Evolutionary conservation across 2,329 filamentous ascomycete genomes (phyloP), one percentile per base, ranked within the genome.

Genomic region (Clarireedia monteithiana): DNA sequence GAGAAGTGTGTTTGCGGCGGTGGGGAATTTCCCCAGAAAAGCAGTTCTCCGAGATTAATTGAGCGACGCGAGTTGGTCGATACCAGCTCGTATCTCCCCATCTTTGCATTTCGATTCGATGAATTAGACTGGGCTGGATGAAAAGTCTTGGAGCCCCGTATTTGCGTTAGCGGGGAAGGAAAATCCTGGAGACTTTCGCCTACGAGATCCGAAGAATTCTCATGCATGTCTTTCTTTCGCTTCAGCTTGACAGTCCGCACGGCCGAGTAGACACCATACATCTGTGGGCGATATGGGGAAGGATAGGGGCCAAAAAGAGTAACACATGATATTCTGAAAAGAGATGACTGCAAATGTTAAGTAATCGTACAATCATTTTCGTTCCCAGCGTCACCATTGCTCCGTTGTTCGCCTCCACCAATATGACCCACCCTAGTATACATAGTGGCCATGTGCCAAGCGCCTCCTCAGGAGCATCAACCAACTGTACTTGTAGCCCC

Each of bases 11-110:
- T 34, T 23, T 39, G 30, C n/a, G 34, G 27, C 27, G 46, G 44
- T 53, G 44, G 44, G 51, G 44, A 39, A 48, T 48, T 39, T 39
- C 44, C 51, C 51, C 44, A 53, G 51, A 53, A 38, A 27, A 53
- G 51, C 34, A 20, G 10, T 20, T 14, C 5, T 44, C 44, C 15
- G 36, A 27, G 20, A 38, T 53, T 48, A 30, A 27, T 45, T 5
- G 40, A 40, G 17, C 5, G 2, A 20, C 36, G 34, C 17, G 15
- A 10, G n/a, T 27, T 30, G 5, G n/a, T n/a, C 9, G 46, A 20
- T 20, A 20, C 20, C 20, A 20, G 20, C 20, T 20, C 20, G 20
- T 48, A 9, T 38, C 6, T 42, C 15, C 39, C 9, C 17, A 42
- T 42, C 30, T 3, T 34, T 34, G 9, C 12, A 34, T 34, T 34